phyloP scores from a whole-genome alignment of 192 early-diverging fungal species.

The Gigaspora rosea region DNA sequence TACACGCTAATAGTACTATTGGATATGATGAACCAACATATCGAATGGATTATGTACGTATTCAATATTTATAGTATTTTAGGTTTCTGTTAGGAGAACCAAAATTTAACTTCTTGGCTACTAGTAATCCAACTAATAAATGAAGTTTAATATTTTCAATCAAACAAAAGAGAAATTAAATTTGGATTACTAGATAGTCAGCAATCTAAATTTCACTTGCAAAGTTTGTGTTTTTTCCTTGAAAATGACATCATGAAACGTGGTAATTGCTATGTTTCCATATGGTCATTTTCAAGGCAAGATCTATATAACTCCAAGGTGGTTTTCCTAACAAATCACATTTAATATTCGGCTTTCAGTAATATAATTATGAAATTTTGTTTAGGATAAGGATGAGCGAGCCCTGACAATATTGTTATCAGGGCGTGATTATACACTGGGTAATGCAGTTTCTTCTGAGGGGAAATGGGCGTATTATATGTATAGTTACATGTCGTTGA shows the following conservation, averaged over 20 bases:
- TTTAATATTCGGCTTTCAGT: not conserved
- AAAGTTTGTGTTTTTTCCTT: too few species aligned
- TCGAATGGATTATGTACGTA: conserved; percentile 77
- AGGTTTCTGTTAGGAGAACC: not conserved
- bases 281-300: too few species aligned
- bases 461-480: conserved; percentile 97
- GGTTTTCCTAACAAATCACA: too few species aligned
- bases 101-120: not conserved
- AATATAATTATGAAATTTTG: not conserved
- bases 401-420: conserved; percentile 80
- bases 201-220: too few species aligned
- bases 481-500: conserved; percentile 89
- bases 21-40: conserved; percentile 79
- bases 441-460: conserved; percentile 79
- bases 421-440: conserved; percentile 85
- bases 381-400: conserved; percentile 52
- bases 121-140: too few species aligned
- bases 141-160: too few species aligned
- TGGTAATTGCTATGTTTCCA: too few species aligned
- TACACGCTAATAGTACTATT: conserved; percentile 69
- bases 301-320: too few species aligned
- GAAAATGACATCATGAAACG: too few species aligned
- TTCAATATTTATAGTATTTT: not conserved
- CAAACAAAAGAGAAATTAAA: too few species aligned
- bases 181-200: too few species aligned